A percentile compares a stretch with the other conserved stretches of the same genome.
phyloP scores from a whole-genome alignment of 139 green algal species.

The Edaphochlamys debaryana region DNA sequence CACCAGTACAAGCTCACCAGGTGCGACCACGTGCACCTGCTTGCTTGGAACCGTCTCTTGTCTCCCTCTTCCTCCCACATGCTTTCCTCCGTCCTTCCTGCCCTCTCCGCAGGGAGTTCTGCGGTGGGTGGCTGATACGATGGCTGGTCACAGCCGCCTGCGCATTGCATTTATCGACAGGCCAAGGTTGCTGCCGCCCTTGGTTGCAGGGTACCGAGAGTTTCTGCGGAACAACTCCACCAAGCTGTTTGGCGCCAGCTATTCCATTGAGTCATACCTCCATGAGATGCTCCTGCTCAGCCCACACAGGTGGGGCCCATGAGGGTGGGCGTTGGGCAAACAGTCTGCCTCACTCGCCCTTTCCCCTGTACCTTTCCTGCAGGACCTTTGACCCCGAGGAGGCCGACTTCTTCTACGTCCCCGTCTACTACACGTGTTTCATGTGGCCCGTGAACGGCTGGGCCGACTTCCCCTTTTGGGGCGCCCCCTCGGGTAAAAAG shows the following conservation, averaged over 20 bases:
- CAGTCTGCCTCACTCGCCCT: too few relatives aligned
- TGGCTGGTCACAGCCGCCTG: too few relatives aligned
- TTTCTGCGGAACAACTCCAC: slow-evolving; percentile 38
- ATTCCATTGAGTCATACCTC: slow-evolving; percentile 58
- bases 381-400: slow-evolving; percentile 63
- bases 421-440: slow-evolving; percentile 38
- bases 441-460: slow-evolving; percentile 41
- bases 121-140: too few relatives aligned
- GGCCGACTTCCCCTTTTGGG: slow-evolving; percentile 30
- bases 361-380: background rate
- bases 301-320: background rate
- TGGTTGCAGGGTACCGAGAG: slow-evolving; percentile 35
- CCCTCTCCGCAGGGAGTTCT: too few relatives aligned
- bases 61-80: too few relatives aligned
- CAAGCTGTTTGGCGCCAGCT: slow-evolving; percentile 14
- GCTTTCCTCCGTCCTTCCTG: too few relatives aligned
- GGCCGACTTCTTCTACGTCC: slow-evolving; percentile 75
- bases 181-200: too few relatives aligned
- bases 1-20: slow-evolving; percentile 44
- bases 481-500: background rate
- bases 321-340: too few relatives aligned
- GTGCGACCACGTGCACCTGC: background rate
- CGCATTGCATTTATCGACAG: too few relatives aligned
- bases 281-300: slow-evolving; percentile 69
- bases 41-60: too few relatives aligned